phyloP scores from a whole-genome alignment of 805 yeast species.

The Yamadazyma endophytica region DNA sequence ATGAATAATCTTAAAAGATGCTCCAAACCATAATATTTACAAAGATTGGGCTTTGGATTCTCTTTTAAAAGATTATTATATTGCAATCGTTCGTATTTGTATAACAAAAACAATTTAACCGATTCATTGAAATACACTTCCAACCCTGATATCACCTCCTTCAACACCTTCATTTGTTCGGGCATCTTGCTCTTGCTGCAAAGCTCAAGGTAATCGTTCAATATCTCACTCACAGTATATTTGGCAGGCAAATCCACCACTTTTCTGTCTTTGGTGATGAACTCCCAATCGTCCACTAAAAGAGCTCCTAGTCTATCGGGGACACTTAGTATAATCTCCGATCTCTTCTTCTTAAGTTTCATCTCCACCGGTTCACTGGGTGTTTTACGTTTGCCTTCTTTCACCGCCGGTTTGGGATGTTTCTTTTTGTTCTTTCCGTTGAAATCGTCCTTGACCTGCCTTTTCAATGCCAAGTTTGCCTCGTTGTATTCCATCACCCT shows the following conservation, averaged over 20 bases:
- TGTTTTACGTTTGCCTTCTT: constrained; percentile 4
- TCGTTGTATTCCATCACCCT: constrained; percentile 66
- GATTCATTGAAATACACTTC: constrained; percentile 69
- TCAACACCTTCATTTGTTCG: constrained; percentile 32
- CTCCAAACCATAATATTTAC: constrained; percentile 67
- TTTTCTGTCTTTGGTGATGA: constrained; percentile 74
- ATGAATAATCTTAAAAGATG: constrained; percentile 77
- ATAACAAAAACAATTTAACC: constrained; percentile 63
- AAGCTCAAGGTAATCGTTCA: constrained; percentile 43
- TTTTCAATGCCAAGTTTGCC: constrained; percentile 65
- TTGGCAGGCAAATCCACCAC: constrained; percentile 62
- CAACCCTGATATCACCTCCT: constrained; percentile 71
- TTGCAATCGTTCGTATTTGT: constrained; percentile 76
- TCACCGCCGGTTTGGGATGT: constrained; percentile 3
- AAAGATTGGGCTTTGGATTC: constrained; percentile 15
- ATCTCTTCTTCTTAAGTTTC: constrained; percentile 18
- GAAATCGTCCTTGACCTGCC: constrained; percentile 27
- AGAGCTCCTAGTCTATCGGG: constrained; percentile 65
- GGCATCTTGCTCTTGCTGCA: constrained; percentile 2
- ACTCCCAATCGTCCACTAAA: constrained; percentile 92
- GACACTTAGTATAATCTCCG: constrained; percentile 54
- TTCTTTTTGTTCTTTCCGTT: constrained; percentile 8
- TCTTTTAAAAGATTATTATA: constrained; percentile 48
- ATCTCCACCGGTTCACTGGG: constrained; percentile 7
- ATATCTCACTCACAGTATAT: constrained; percentile 49